Base-by-base conservation (phyloP, 805 yeast species). In the Wickerhamiella brachini region DNA sequence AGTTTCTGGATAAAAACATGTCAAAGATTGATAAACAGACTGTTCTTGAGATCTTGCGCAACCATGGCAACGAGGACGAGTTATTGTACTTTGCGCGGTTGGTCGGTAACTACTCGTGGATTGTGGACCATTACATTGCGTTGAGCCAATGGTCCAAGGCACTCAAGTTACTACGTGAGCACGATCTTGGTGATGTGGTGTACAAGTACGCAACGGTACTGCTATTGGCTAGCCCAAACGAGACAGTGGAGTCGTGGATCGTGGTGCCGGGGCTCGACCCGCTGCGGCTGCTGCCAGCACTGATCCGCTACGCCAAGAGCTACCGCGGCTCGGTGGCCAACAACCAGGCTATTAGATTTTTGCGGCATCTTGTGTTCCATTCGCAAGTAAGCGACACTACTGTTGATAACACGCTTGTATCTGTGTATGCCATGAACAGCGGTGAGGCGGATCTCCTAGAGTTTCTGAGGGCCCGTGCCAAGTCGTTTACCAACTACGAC, bases 181-280 rank as follows among this genome's bases (percentile, higher is more conserved):
- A 73, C 50, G 72, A 73, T 42, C 23, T 18, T 24, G 45, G 13
- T 15, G 62, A 67, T 0, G 61, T 78, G 8, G 74, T 84, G 5
- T 85, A 87, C 66, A 75, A 76, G 54, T 79, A 80, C 53, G 74
- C 97, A 0, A 79, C 83, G 0, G 80, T 80, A 0, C 64, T 93
- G 39, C 63, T 93, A 49, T 70, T 79, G 2, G 84, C 85, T 57
- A 67, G 75, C 13, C 89, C 98, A 0, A 70, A 69, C 26, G 74
- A 72, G 12, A 86, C 95, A 0, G 78, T 85, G 1, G 83, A 81
- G 49, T 72, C 85, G 0, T 93, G 97, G 97, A 74, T 85, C 60
- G 74, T 80, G 48, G 60, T 70, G 48, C 59, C 71, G 0, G 67
- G 66, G 23, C 56, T 90, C 2, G 77, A 84, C 52, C 81, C 83